phyloP scores from a whole-genome alignment of 2,329 filamentous ascomycete genomes.

The Xylaria sp. region DNA sequence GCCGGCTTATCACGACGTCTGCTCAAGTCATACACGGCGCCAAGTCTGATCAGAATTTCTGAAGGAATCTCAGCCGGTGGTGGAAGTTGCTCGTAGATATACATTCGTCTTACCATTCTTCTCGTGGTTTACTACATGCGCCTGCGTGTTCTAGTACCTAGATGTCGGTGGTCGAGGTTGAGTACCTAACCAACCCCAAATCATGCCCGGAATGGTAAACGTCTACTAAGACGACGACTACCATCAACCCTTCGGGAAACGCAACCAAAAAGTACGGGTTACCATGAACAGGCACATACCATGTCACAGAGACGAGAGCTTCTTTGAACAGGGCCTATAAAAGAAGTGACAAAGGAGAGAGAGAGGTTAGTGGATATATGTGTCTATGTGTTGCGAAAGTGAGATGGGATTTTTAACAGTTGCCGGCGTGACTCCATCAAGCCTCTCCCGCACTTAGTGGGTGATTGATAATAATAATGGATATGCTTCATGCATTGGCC shows the following conservation, averaged over 20 bases:
- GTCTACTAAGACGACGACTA: neutral
- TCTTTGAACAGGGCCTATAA: too few species aligned
- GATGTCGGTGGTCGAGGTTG: constrained; percentile 13
- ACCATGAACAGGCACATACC: neutral
- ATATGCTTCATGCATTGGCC: neutral
- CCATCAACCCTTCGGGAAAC: neutral
- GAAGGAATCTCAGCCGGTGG: constrained; percentile 22
- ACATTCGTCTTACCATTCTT: constrained; percentile 9
- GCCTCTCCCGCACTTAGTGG: neutral
- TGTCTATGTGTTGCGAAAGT: neutral
- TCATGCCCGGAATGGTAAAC: neutral
- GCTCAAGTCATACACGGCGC: constrained; percentile 3
- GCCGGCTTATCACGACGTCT: neutral
- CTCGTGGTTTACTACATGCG: neutral
- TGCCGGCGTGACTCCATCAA: neutral
- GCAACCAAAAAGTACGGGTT: neutral
- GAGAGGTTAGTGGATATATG: neutral
- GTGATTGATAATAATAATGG: neutral
- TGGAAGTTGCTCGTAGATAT: neutral
- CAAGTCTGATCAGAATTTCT: constrained; percentile 27
- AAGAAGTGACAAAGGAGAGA: too few species aligned
- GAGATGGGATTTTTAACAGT: neutral
- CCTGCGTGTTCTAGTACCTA: neutral
- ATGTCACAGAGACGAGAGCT: too few species aligned
- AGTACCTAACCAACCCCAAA: neutral